A percentile compares a stretch with the other conserved stretches of the same genome.
Conservation (phyloP, 495 filamentous ascomycete genomes). For the Xylaria intraflava region DNA sequence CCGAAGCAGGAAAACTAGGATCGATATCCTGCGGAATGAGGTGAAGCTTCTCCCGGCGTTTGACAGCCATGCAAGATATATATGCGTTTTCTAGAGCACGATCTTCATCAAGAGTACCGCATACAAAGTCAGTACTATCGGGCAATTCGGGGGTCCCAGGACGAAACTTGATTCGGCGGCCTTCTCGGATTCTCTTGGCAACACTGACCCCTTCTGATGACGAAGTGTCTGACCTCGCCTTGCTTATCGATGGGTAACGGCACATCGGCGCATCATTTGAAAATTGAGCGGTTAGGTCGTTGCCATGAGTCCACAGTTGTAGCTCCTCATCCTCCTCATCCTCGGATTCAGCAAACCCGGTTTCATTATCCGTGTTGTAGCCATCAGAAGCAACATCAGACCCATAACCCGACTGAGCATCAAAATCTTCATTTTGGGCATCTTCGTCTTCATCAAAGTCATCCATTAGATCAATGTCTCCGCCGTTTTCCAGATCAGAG, state of each 20-base stretch:
- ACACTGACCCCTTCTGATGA: constrained; percentile 15
- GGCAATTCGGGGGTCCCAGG: constrained; percentile 76
- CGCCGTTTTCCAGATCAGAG: constrained; percentile 43
- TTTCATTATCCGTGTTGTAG: constrained; percentile 93
- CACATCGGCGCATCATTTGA: constrained; percentile 31
- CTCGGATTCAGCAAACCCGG: constrained; percentile 85
- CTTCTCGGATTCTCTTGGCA: constrained; percentile 19
- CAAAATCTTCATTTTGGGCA: constrained; percentile 33
- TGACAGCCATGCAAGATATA: constrained; percentile 73
- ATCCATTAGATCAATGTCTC: constrained; percentile 32
- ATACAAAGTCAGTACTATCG: constrained; percentile 97
- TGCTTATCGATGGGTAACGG: constrained; percentile 34
- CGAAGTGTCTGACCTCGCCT: constrained; percentile 37
- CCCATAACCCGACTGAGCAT: constrained; percentile 48
- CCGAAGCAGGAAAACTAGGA: constrained; percentile 90
- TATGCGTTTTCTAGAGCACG: constrained; percentile 89
- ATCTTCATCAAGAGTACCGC: constrained; percentile 93
- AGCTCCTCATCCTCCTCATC: constrained; percentile 72
- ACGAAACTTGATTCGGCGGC: constrained; percentile 51
- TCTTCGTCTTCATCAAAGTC: constrained; percentile 34
- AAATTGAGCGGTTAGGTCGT: constrained; percentile 40
- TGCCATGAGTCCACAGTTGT: constrained; percentile 67
- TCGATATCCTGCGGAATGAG: constrained; percentile 90
- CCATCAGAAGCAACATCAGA: constrained; percentile 67
- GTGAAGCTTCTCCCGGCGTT: constrained; percentile 70